These are phyloP conservation scores for Anthracocystis panici-leucophaei DNA, from an alignment of 1,284 basidiomycete genomes.

Conservation along the genomic window DNA sequence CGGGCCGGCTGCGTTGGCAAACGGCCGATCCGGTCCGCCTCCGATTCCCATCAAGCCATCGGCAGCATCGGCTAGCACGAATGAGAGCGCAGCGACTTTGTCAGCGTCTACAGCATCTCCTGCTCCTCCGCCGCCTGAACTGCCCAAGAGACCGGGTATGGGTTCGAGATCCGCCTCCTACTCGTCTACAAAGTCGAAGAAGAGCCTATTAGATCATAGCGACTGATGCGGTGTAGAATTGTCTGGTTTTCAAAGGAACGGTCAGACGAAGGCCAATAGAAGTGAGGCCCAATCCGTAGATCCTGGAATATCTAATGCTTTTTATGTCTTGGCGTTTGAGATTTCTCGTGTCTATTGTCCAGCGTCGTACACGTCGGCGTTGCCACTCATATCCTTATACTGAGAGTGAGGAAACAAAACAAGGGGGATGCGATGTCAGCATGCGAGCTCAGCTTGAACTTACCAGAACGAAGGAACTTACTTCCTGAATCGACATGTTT, in stretches of 20 bases:
- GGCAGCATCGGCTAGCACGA: neutral
- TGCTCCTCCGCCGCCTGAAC: slow-evolving; percentile 28
- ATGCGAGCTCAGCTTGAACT: neutral
- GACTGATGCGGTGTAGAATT: slow-evolving; percentile 14
- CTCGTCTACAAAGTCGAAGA: slow-evolving; percentile 41
- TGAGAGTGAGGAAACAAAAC: neutral
- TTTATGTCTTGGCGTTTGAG: neutral
- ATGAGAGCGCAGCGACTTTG: neutral
- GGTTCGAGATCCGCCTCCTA: slow-evolving; percentile 43
- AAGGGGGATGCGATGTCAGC: neutral
- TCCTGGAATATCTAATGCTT: neutral
- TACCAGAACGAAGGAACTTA: slow-evolving; percentile 1
- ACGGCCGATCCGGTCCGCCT: slow-evolving; percentile 28
- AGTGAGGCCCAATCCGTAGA: neutral
- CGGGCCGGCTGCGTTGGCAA: slow-evolving; percentile 18
- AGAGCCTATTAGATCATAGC: slow-evolving; percentile 50
- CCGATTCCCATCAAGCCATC: slow-evolving; percentile 46
- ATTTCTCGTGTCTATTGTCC: slow-evolving; percentile 30
- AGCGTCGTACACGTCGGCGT: slow-evolving; percentile 51
- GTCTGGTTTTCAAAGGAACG: neutral
- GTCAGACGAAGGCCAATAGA: neutral
- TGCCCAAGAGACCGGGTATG: slow-evolving; percentile 41
- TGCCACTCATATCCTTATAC: slow-evolving; percentile 56
- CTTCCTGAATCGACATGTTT: slow-evolving; percentile 53
- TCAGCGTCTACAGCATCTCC: slow-evolving; percentile 3